Conservation (phyloP, 305 asterid genomes). For the Nicotiana rustica region DNA sequence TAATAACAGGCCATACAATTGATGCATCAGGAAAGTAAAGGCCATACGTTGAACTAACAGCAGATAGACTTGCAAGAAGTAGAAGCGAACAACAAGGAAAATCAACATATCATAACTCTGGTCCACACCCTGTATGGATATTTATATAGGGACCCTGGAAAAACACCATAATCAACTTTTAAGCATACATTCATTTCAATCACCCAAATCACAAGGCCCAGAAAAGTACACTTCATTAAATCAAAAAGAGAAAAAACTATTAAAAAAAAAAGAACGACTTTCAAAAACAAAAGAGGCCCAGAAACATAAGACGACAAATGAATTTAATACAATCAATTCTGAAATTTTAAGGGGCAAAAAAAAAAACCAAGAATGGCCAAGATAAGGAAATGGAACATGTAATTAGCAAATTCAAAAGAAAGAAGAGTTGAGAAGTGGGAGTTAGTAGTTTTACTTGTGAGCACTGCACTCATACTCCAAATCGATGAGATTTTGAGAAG, state of each 20-base stretch:
- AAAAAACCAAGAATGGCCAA: not conserved
- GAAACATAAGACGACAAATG: not conserved
- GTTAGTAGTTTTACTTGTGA: conserved; percentile 69
- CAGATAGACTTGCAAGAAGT: too few relatives aligned
- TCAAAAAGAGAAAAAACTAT: not conserved
- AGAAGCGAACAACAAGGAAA: too few relatives aligned
- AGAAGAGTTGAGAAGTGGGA: not conserved
- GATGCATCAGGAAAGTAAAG: too few relatives aligned
- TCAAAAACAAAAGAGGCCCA: not conserved
- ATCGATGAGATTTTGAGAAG: conserved; percentile 77
- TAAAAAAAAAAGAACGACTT: not conserved
- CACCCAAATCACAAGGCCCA: not conserved
- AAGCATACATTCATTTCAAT: not conserved
- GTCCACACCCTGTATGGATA: too few relatives aligned
- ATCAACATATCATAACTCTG: too few relatives aligned
- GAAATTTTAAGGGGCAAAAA: not conserved
- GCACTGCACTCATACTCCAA: conserved; percentile 80
- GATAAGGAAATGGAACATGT: not conserved
- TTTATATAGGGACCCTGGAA: not conserved
- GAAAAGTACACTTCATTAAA: not conserved
- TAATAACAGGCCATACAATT: too few relatives aligned
- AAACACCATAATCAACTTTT: not conserved
- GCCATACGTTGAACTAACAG: too few relatives aligned
- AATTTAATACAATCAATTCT: not conserved
- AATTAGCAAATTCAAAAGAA: not conserved